These are phyloP conservation scores for Apiotrichum mycotoxinovorans DNA, from an alignment of 1,284 basidiomycete species.

Conservation along the genomic window DNA sequence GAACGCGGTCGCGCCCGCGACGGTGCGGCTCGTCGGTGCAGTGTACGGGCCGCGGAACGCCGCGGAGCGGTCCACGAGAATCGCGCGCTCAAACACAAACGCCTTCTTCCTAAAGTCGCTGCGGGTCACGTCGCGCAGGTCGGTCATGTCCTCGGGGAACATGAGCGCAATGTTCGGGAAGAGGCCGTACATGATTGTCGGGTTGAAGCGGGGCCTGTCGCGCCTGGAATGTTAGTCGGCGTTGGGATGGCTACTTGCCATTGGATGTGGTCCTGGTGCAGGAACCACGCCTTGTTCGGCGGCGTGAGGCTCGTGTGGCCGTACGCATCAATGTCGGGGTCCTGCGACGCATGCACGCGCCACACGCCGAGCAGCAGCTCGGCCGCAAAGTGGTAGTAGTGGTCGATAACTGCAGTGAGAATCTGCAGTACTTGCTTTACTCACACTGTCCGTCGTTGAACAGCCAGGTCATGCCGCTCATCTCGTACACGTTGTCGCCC, in stretches of 20 bases:
- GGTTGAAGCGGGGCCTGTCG: slow-evolving; percentile 47
- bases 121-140: slow-evolving; percentile 49
- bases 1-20: slow-evolving; percentile 42
- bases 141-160: slow-evolving; percentile 64
- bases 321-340: slow-evolving; percentile 36
- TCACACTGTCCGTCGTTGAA: slow-evolving; percentile 51
- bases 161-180: slow-evolving; percentile 58
- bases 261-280: slow-evolving; percentile 39
- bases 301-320: slow-evolving; percentile 39
- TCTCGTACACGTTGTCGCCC: slow-evolving; percentile 62
- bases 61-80: slow-evolving; percentile 70
- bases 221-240: slow-evolving; percentile 31
- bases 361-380: slow-evolving; percentile 70
- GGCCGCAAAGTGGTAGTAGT: slow-evolving; percentile 78
- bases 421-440: slow-evolving; percentile 8
- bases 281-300: slow-evolving; percentile 45
- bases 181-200: slow-evolving; percentile 41
- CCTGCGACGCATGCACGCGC: slow-evolving; percentile 60
- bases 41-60: slow-evolving; percentile 64
- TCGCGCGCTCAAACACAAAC: slow-evolving; percentile 47
- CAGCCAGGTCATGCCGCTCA: slow-evolving; percentile 63
- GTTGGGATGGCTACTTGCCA: slow-evolving; percentile 32
- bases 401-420: slow-evolving; percentile 57
- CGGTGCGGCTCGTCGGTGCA: slow-evolving; percentile 65
- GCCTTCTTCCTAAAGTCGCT: slow-evolving; percentile 46